phyloP scores from a whole-genome alignment of 148 eudicot genomes.

The Chenopodium album region DNA sequence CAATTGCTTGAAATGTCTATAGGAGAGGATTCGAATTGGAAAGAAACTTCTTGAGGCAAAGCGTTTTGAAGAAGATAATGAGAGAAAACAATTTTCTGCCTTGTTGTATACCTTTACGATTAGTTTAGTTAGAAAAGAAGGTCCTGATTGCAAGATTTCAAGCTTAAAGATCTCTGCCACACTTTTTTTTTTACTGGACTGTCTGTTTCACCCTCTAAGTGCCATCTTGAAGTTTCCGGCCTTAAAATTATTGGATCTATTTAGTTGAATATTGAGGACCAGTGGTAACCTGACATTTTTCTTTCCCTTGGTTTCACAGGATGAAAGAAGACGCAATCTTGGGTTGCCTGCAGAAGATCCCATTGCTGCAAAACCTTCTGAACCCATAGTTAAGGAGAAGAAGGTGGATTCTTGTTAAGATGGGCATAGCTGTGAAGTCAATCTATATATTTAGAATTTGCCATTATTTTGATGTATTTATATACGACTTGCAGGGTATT shows the following conservation, averaged over 20 bases:
- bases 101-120: too few relatives aligned
- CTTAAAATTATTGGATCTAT: background rate
- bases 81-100: too few relatives aligned
- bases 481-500: slow-evolving; percentile 44
- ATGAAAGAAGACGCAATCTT: slow-evolving; percentile 95
- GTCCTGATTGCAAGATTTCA: too few relatives aligned
- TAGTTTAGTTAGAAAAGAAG: too few relatives aligned
- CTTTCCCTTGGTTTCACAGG: slow-evolving; percentile 41
- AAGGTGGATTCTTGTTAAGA: slow-evolving; percentile 48
- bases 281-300: background rate
- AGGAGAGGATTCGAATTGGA: too few relatives aligned
- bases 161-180: too few relatives aligned
- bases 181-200: too few relatives aligned
- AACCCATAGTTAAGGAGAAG: slow-evolving; percentile 78
- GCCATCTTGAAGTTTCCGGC: background rate
- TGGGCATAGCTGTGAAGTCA: background rate
- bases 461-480: slow-evolving; percentile 10
- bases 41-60: too few relatives aligned
- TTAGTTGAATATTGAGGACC: background rate
- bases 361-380: slow-evolving; percentile 65
- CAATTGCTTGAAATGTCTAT: too few relatives aligned
- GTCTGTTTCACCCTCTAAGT: too few relatives aligned
- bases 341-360: slow-evolving; percentile 92
- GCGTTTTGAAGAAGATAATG: too few relatives aligned
- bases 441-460: background rate